These are phyloP conservation scores for Backusella macrospora DNA, from an alignment of 192 early-diverging fungal genomes.

Conservation along the genomic window DNA sequence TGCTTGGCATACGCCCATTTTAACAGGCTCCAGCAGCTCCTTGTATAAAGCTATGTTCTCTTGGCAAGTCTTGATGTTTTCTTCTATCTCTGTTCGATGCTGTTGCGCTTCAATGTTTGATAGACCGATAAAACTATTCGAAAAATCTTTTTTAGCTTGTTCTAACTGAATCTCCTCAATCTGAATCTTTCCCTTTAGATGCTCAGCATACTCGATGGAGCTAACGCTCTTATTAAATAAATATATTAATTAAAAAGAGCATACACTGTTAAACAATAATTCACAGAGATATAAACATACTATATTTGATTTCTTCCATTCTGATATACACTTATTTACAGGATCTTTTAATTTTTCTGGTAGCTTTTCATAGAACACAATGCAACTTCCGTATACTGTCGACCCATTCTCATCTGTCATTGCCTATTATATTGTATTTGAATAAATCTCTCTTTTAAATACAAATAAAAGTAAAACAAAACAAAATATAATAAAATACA, in stretches of 20 bases:
- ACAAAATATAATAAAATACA: too few species aligned
- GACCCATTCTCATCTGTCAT: slow-evolving; percentile 39
- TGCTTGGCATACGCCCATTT: slow-evolving; percentile 52
- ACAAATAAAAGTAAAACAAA: too few species aligned
- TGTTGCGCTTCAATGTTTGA: slow-evolving; percentile 24
- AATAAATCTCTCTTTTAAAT: neutral
- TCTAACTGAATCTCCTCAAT: slow-evolving; percentile 23
- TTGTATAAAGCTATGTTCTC: slow-evolving; percentile 70
- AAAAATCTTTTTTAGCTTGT: neutral
- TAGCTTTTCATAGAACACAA: slow-evolving; percentile 34
- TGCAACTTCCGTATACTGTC: slow-evolving; percentile 34
- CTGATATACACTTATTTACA: slow-evolving; percentile 21
- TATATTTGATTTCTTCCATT: slow-evolving; percentile 31
- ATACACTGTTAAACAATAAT: neutral
- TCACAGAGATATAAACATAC: neutral
- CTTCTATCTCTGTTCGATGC: slow-evolving; percentile 53
- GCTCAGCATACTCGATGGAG: slow-evolving; percentile 39
- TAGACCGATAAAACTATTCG: neutral
- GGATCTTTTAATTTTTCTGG: slow-evolving; percentile 18
- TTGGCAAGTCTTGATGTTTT: slow-evolving; percentile 23
- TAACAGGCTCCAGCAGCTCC: slow-evolving; percentile 66
- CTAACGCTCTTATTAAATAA: slow-evolving; percentile 23
- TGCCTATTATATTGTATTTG: slow-evolving; percentile 17
- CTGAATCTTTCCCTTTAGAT: slow-evolving; percentile 35
- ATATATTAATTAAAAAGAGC: neutral